These are phyloP conservation scores for Neocallimastix lanati DNA, from an alignment of 192 early-diverging fungal species.

Conservation along the genomic window DNA sequence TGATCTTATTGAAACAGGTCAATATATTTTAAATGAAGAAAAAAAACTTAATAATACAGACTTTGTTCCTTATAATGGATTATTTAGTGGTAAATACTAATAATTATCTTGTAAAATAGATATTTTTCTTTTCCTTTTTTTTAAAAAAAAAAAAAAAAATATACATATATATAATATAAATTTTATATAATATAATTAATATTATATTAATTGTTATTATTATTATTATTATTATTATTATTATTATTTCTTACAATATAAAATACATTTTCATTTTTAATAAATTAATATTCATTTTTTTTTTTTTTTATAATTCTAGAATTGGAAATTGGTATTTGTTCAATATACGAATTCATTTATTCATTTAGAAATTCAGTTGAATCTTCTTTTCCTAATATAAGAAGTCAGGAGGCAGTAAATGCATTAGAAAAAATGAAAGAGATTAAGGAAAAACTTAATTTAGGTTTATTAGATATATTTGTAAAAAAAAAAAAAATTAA, in stretches of 20 bases:
- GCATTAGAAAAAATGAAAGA: background rate
- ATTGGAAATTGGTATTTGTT: background rate
- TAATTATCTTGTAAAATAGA: background rate
- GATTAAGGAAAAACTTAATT: background rate
- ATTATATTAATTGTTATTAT: too few relatives aligned
- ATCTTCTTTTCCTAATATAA: background rate
- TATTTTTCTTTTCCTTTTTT: too few relatives aligned
- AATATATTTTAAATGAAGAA: background rate
- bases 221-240: too few relatives aligned
- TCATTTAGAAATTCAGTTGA: background rate
- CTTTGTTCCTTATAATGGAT: background rate
- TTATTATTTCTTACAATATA: too few relatives aligned
- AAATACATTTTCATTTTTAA: too few relatives aligned
- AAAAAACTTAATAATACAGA: background rate
- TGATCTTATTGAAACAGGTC: background rate
- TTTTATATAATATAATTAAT: too few relatives aligned
- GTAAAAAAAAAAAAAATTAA: too few relatives aligned
- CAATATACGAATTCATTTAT: background rate
- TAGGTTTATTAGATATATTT: background rate
- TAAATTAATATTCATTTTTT: too few relatives aligned
- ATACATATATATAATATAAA: too few relatives aligned
- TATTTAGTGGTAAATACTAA: background rate
- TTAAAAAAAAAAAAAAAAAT: too few relatives aligned
- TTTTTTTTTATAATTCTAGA: background rate
- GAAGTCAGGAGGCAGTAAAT: background rate